A percentile compares a stretch with the other conserved stretches of the same genome.
These are phyloP conservation scores for Acarospora socialis DNA, from an alignment of 2,329 filamentous ascomycete species.

Conservation along the genomic window DNA sequence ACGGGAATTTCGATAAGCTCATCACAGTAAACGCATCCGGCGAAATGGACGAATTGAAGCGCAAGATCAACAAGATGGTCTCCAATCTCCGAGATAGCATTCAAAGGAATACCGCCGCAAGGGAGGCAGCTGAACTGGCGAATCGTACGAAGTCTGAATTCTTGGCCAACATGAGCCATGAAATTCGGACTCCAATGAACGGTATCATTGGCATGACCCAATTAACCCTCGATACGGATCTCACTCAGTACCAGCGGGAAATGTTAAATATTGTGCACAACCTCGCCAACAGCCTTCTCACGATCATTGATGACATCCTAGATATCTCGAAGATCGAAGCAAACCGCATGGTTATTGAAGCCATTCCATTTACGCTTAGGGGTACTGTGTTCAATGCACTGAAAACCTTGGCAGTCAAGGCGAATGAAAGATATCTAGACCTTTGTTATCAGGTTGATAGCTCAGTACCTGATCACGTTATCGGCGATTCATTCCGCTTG, in stretches of 20 bases:
- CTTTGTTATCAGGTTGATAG: slow-evolving; percentile 88
- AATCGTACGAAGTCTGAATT: slow-evolving; percentile 99
- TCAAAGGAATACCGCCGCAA: slow-evolving; percentile 86
- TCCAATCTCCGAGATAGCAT: slow-evolving; percentile 91
- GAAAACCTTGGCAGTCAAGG: slow-evolving; percentile 92
- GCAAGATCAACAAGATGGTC: slow-evolving; percentile 99
- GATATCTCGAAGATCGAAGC: slow-evolving; percentile 73
- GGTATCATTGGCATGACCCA: slow-evolving; percentile 98
- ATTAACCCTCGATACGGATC: slow-evolving; percentile 82
- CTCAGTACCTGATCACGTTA: slow-evolving; percentile 84
- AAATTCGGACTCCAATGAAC: slow-evolving; percentile 95
- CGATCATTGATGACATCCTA: slow-evolving; percentile 76
- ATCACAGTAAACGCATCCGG: slow-evolving; percentile 95
- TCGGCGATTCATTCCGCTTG: slow-evolving; percentile 91
- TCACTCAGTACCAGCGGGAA: slow-evolving; percentile 90
- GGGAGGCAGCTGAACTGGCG: slow-evolving; percentile 88
- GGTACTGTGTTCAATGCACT: slow-evolving; percentile 94
- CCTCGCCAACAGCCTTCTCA: slow-evolving; percentile 85
- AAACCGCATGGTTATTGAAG: slow-evolving; percentile 94
- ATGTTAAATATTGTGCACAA: slow-evolving; percentile 99
- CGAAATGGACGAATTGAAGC: slow-evolving; percentile 97
- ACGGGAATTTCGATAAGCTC: slow-evolving; percentile 91
- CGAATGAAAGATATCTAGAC: slow-evolving; percentile 87
- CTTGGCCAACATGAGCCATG: slow-evolving; percentile 96
- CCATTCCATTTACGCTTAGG: slow-evolving; percentile 88